phyloP scores from a whole-genome alignment of 2,329 filamentous ascomycete genomes.

The Fusarium tanahbumbuense region DNA sequence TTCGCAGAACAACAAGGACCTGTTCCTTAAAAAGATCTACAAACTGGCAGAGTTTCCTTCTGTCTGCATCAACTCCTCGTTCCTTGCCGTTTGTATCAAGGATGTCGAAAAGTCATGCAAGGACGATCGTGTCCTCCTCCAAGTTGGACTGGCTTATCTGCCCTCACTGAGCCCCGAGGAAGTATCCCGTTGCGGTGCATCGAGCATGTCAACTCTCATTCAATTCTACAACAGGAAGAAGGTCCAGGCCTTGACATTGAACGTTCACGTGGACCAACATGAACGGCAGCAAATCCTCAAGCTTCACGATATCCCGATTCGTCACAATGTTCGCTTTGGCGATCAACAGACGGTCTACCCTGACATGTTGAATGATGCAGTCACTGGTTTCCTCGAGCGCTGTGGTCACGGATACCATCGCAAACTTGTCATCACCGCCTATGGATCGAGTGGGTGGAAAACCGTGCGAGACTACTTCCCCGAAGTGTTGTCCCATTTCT shows the following conservation, averaged over 20 bases:
- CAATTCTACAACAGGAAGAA: background rate
- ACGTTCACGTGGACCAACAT: no score
- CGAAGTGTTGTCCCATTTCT: slow-evolving; percentile 15
- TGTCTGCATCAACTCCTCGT: background rate
- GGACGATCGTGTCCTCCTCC: slow-evolving; percentile 23
- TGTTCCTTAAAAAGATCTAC: no score
- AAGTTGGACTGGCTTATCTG: slow-evolving; percentile 32
- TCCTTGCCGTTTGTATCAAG: background rate
- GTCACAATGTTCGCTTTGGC: no score
- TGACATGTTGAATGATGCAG: no score
- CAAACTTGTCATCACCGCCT: background rate
- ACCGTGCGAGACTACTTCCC: background rate
- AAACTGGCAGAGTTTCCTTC: no score
- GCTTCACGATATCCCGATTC: no score
- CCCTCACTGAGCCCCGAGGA: no score
- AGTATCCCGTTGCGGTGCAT: no score
- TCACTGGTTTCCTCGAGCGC: slow-evolving; percentile 5
- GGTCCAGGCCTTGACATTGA: background rate
- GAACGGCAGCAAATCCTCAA: no score
- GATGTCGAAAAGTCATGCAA: background rate
- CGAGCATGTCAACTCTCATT: background rate
- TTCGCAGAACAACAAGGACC: no score
- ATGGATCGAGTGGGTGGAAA: no score
- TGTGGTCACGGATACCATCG: background rate
- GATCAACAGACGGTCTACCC: no score